A percentile compares a stretch with the other conserved stretches of the same genome.
Conservation (phyloP, 805 yeast genomes). For the baker's yeast (Saccharomyces cerevisiae) region DNA sequence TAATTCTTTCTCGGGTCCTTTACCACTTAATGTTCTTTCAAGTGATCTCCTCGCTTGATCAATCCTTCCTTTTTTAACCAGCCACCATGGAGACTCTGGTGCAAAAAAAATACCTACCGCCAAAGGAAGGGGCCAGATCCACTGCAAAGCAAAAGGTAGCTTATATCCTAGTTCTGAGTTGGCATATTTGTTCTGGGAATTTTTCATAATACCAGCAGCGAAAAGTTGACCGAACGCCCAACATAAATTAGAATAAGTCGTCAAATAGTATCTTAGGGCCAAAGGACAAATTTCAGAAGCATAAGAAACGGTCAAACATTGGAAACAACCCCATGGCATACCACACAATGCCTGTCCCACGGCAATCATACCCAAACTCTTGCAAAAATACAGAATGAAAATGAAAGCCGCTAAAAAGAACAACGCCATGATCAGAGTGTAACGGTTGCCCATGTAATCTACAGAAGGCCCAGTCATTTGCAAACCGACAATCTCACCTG, state of each 20-base stretch:
- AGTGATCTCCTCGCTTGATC: constrained; percentile 42
- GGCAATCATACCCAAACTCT: constrained; percentile 32
- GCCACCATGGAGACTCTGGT: constrained; percentile 73
- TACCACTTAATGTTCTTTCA: constrained; percentile 31
- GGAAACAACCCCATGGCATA: constrained; percentile 48
- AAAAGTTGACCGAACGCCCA: constrained; percentile 53
- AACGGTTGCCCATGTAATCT: constrained; percentile 40
- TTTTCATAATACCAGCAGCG: constrained; percentile 43
- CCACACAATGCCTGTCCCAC: constrained; percentile 40
- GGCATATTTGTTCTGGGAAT: constrained; percentile 19
- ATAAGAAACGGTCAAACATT: constrained; percentile 43
- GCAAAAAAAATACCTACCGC: constrained; percentile 33
- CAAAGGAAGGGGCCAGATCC: constrained; percentile 51
- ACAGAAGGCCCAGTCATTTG: constrained; percentile 38
- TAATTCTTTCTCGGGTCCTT: constrained; percentile 29
- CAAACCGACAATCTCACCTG: constrained; percentile 40
- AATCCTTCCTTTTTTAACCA: constrained; percentile 43
- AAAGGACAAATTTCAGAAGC: constrained; percentile 53
- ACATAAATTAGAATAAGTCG: constrained; percentile 43
- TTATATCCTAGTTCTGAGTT: constrained; percentile 36
- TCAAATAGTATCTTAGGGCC: constrained; percentile 40
- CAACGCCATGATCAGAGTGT: constrained; percentile 31
- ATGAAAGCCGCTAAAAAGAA: constrained; percentile 32
- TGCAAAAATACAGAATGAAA: constrained; percentile 42
- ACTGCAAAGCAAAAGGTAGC: constrained; percentile 51